Evolutionary conservation across 176 grass and related monocot species (phyloP), one percentile per base, ranked within the genome.

Genomic region (Oryza rufipogon): DNA sequence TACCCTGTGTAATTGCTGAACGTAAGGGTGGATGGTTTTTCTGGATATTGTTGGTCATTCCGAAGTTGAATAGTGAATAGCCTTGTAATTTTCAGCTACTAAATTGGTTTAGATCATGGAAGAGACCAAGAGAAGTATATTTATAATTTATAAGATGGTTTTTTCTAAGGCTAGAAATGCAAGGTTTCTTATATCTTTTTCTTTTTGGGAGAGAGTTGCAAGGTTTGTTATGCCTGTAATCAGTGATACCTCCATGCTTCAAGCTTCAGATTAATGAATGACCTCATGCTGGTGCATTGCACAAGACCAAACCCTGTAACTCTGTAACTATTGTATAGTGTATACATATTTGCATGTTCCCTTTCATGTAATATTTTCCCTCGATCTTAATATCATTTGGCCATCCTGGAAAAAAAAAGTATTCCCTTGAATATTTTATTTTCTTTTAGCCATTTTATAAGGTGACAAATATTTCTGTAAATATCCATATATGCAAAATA

Each of bases 1-100:
- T 68, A 39, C 22, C 70, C 13, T 85, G 9, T 73, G 56, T 82
- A 68, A 32, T 78, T 82, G 26, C 66, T 86, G 39, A 83, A 74
- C 74, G 26, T 74, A 68, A 86, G 76, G 83, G 58, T 4, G 14
- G 13, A 41, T 73, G 30, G 9, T 3, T 82, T 36, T 74, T 60
- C 14, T 73, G 66, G 15, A 80, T 70, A 56, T 26, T 66, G 25
- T 45, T 90, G 54, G n/a, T 47, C 58, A 16, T 64, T 73, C 46
- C 20, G 51, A 66, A 28, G 25, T 39, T 67, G 4, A 71, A 54
- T 58, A 58, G 26, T 60, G 4, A 66, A 54, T 47, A 66, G 25
- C 17, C 52, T 42, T 51, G 65, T 75, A 64, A 7, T 28, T 71
- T 63, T 60, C 11, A 16, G 17, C 65, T 20, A 36, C 3, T 64